These are phyloP conservation scores for Alternaria viburni DNA, from an alignment of 2,329 filamentous ascomycete genomes.

Conservation along the genomic window DNA sequence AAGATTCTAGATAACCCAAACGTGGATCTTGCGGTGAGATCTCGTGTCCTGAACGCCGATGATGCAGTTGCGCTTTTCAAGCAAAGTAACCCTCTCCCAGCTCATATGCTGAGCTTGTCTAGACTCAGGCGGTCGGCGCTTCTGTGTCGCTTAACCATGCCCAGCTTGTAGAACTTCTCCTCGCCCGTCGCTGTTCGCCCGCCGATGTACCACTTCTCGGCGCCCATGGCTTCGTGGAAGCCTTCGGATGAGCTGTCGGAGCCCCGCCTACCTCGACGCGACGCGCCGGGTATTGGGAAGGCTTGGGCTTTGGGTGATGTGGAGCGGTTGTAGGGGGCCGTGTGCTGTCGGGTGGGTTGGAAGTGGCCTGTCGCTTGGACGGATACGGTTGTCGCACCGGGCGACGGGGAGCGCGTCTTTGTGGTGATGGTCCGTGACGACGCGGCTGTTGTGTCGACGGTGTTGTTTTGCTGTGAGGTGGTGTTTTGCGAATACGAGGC, in stretches of 20 bases:
- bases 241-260: constrained; percentile 79
- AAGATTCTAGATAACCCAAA: constrained; percentile 17
- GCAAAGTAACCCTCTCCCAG: neutral
- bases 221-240: constrained; percentile 73
- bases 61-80: constrained; percentile 30
- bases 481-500: constrained; percentile 46
- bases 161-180: constrained; percentile 81
- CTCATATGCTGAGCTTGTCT: constrained; percentile 75
- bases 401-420: constrained; percentile 39
- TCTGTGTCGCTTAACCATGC: constrained; percentile 73
- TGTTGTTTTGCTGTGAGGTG: constrained; percentile 45
- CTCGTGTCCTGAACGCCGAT: constrained; percentile 32
- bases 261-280: constrained; percentile 61
- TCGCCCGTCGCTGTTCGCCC: constrained; percentile 78
- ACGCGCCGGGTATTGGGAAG: constrained; percentile 45
- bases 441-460: constrained; percentile 48
- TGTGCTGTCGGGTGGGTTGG: constrained; percentile 51
- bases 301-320: constrained; percentile 46
- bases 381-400: constrained; percentile 47
- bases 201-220: constrained; percentile 83
- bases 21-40: constrained; percentile 12
- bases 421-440: constrained; percentile 50
- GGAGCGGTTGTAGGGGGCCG: constrained; percentile 47
- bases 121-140: constrained; percentile 78
- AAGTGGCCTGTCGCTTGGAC: constrained; percentile 48